A percentile compares a stretch with the other conserved stretches of the same genome.
Conservation (phyloP, 495 filamentous ascomycete species). For the Apodospora peruviana region DNA sequence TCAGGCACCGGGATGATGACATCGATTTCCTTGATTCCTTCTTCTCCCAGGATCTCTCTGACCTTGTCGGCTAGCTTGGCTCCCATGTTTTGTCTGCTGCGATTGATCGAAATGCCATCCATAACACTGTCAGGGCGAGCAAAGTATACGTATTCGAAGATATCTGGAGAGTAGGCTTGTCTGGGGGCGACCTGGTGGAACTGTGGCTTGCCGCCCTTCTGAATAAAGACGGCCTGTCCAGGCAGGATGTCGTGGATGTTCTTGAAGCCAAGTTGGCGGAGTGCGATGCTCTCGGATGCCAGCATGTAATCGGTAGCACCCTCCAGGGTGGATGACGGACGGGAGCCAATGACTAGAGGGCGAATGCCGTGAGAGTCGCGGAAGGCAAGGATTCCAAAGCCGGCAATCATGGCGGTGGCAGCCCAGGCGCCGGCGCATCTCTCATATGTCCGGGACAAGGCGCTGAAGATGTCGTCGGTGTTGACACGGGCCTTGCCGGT, state of each 20-base stretch:
- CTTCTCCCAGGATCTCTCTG: constrained; percentile 62
- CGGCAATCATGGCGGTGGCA: constrained; percentile 81
- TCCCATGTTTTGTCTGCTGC: constrained; percentile 88
- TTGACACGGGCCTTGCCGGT: constrained; percentile 96
- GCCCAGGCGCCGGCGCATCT: constrained; percentile 76
- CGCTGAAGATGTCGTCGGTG: constrained; percentile 79
- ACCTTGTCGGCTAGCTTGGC: constrained; percentile 78
- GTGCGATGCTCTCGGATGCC: constrained; percentile 91
- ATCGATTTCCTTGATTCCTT: constrained; percentile 79
- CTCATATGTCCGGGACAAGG: constrained; percentile 67
- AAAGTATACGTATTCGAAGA: constrained; percentile 80
- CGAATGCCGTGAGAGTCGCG: constrained; percentile 82
- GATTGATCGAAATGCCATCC: constrained; percentile 88
- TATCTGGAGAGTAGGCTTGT: constrained; percentile 80
- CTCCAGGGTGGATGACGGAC: constrained; percentile 54
- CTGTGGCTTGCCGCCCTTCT: constrained; percentile 71
- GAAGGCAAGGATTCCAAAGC: constrained; percentile 88
- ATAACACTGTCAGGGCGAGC: constrained; percentile 86
- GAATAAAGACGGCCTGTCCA: constrained; percentile 89
- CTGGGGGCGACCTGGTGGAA: constrained; percentile 71
- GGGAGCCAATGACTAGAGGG: constrained; percentile 76
- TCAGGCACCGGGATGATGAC: constrained; percentile 46
- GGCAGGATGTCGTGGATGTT: constrained; percentile 81
- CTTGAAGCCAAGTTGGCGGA: constrained; percentile 79
- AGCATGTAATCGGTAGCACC: constrained; percentile 90